A percentile compares a stretch with the other conserved stretches of the same genome.
These are phyloP conservation scores for Coprinopsis sp. DNA, from an alignment of 768 basidiomycete genomes.

Conservation along the genomic window DNA sequence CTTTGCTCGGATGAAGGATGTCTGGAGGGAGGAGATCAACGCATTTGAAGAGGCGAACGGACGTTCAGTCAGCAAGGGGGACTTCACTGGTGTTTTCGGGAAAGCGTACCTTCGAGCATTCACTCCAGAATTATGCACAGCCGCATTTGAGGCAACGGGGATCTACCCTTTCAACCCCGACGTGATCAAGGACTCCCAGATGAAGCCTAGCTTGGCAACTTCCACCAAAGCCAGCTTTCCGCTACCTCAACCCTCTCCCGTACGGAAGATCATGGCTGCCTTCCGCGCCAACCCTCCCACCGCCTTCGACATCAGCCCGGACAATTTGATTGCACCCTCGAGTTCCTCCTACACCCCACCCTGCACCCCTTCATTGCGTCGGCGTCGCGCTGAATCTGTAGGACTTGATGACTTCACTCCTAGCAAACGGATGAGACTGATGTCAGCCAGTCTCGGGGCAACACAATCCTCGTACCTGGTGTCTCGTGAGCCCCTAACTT, in stretches of 20 bases:
- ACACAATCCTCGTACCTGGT: too few relatives aligned
- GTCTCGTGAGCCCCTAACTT: too few relatives aligned
- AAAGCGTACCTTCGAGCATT: conserved; percentile 24
- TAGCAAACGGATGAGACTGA: too few relatives aligned
- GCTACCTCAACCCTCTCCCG: conserved; percentile 21
- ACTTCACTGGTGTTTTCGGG: conserved; percentile 25
- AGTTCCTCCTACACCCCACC: too few relatives aligned
- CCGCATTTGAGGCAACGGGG: conserved; percentile 27
- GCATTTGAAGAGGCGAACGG: conserved; percentile 19
- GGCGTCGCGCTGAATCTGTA: too few relatives aligned
- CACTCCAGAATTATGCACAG: conserved; percentile 18
- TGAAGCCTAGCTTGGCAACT: conserved; percentile 23
- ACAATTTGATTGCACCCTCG: too few relatives aligned
- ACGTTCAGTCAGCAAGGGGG: conserved; percentile 18
- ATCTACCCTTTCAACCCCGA: conserved; percentile 25
- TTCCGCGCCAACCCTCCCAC: background rate
- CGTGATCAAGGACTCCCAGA: conserved; percentile 21
- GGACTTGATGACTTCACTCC: too few relatives aligned
- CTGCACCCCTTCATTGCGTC: too few relatives aligned
- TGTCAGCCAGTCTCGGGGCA: too few relatives aligned
- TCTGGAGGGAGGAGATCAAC: conserved; percentile 19
- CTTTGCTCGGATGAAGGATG: conserved; percentile 32
- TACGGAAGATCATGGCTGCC: conserved; percentile 15
- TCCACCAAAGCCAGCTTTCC: conserved; percentile 23
- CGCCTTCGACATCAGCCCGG: too few relatives aligned